phyloP scores from a whole-genome alignment of 2,329 filamentous ascomycete genomes.

The Penicillium sp. region DNA sequence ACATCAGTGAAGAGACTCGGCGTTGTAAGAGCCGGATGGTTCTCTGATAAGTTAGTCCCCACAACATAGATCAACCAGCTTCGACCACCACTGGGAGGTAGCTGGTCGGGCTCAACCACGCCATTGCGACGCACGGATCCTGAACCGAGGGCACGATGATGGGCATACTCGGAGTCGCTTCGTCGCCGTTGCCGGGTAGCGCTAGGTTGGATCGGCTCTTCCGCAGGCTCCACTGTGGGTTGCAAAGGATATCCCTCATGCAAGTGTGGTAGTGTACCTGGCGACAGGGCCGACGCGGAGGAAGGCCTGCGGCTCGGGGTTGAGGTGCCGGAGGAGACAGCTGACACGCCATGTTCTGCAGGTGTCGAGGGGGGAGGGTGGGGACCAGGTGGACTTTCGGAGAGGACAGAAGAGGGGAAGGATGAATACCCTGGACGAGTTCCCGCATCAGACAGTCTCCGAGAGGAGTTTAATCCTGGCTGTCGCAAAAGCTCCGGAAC shows the following conservation, averaged over 20 bases:
- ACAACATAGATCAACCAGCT: conserved; percentile 73
- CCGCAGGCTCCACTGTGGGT: conserved; percentile 39
- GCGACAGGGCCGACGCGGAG: conserved; percentile 46
- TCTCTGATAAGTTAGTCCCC: conserved; percentile 67
- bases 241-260: conserved; percentile 39
- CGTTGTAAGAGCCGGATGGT: conserved; percentile 67
- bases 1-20: conserved; percentile 69
- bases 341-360: conserved; percentile 57
- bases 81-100: conserved; percentile 51
- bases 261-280: conserved; percentile 38
- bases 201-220: conserved; percentile 43
- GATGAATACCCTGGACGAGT: conserved; percentile 26
- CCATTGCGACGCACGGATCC: conserved; percentile 63
- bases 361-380: conserved; percentile 64
- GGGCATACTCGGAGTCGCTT: conserved; percentile 59
- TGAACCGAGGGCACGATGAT: conserved; percentile 57
- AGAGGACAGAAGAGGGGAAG: conserved; percentile 43
- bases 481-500: conserved; percentile 56
- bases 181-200: conserved; percentile 53
- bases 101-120: conserved; percentile 59
- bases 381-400: conserved; percentile 58
- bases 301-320: conserved; percentile 49
- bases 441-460: conserved; percentile 33
- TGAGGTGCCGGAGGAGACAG: conserved; percentile 53
- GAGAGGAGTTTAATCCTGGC: conserved; percentile 39